phyloP scores from a whole-genome alignment of 352 stramenopile species.

The Globisporangium spinosum region DNA sequence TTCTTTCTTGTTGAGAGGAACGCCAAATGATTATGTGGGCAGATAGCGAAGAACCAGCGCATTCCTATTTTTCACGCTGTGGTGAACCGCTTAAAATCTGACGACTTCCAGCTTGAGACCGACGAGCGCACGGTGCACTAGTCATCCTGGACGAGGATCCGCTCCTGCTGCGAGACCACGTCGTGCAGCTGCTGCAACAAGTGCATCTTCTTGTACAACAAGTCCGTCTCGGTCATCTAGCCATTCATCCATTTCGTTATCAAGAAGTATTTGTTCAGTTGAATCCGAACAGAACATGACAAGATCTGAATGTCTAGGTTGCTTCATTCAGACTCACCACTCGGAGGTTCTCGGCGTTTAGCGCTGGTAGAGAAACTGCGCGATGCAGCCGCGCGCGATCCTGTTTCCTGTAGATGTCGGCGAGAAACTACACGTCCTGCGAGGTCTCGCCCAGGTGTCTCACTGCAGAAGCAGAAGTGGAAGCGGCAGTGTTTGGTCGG shows the following conservation, averaged over 20 bases:
- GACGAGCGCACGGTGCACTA: slow-evolving; percentile 63
- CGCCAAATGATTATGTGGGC: background rate
- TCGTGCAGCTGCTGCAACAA: slow-evolving; percentile 54
- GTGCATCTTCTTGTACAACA: slow-evolving; percentile 48
- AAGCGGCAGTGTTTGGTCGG: background rate
- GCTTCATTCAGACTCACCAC: slow-evolving; percentile 23
- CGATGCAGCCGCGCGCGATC: slow-evolving; percentile 33
- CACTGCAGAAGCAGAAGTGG: background rate
- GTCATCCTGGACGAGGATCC: slow-evolving; percentile 47
- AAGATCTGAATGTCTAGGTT: background rate
- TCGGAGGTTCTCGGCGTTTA: slow-evolving; percentile 30
- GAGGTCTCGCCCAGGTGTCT: slow-evolving; percentile 27
- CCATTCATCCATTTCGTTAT: background rate
- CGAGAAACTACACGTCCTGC: slow-evolving; percentile 48
- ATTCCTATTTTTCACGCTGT: background rate
- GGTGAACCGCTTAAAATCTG: slow-evolving; percentile 11
- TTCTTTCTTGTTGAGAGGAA: background rate
- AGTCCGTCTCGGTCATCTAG: slow-evolving; percentile 48
- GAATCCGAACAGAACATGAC: background rate
- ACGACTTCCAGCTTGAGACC: slow-evolving; percentile 72
- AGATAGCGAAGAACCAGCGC: background rate
- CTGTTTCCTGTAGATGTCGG: slow-evolving; percentile 45
- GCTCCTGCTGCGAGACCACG: slow-evolving; percentile 48
- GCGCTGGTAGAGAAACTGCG: slow-evolving; percentile 12
- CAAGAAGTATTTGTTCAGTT: background rate